Evolutionary conservation across 2,329 filamentous ascomycete species (phyloP).

Genomic region (Raffaelea arxii): DNA sequence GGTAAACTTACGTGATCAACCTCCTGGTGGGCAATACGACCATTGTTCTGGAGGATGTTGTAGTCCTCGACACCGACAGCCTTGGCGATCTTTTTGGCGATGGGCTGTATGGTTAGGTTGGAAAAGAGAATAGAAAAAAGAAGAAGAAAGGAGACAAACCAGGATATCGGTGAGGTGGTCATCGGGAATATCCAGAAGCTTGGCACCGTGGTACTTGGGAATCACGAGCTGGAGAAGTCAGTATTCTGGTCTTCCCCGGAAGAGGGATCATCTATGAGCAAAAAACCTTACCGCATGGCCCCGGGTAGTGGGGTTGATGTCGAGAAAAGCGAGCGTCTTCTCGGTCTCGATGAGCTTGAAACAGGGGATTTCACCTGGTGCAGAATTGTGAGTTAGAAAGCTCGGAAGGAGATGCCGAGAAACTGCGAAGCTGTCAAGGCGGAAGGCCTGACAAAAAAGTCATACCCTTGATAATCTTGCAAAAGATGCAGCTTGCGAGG

Average conservation of each 20-base stretch:
- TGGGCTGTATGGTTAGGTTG: slow-evolving; percentile 37
- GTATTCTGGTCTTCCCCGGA: neutral
- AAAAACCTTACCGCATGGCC: slow-evolving; percentile 76
- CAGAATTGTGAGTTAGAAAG: no score
- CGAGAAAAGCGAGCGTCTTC: slow-evolving; percentile 89
- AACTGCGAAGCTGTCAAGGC: no score
- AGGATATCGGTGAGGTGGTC: slow-evolving; percentile 75
- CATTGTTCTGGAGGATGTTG: slow-evolving; percentile 97
- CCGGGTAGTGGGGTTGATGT: slow-evolving; percentile 80
- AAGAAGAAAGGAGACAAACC: slow-evolving; percentile 32
- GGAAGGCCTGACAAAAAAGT: neutral
- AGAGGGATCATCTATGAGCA: neutral
- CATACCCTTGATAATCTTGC: slow-evolving; percentile 89
- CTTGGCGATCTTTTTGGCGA: slow-evolving; percentile 76
- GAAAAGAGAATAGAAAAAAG: neutral
- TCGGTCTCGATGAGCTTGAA: slow-evolving; percentile 95
- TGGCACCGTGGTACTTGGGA: slow-evolving; percentile 87
- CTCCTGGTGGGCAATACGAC: slow-evolving; percentile 78
- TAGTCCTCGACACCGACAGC: slow-evolving; percentile 72
- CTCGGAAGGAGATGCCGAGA: no score
- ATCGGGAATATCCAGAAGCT: slow-evolving; percentile 87
- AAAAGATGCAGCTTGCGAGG: slow-evolving; percentile 81
- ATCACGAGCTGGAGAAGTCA: slow-evolving; percentile 66
- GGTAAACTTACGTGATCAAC: slow-evolving; percentile 72
- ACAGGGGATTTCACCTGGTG: slow-evolving; percentile 90